Evolutionary conservation across 768 basidiomycete genomes (phyloP), one percentile per base, ranked within the genome.

Genomic region (Kwoniella sp.): DNA sequence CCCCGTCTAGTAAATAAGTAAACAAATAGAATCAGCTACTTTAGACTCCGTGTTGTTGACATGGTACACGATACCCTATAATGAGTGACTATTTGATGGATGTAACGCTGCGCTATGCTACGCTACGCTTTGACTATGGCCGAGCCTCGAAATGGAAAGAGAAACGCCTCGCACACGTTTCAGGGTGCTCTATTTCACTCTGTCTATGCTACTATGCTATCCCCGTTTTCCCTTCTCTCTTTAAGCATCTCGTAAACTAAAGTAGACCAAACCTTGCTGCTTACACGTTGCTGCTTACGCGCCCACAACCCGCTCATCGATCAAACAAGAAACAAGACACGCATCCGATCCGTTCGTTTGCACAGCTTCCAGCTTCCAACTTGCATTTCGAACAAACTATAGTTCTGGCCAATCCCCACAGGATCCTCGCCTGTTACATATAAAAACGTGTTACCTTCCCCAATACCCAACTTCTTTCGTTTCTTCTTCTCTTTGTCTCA

Each of bases 401-500:
- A 44, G 3, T 44, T 44, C 40, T n/a, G 40, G 40, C 40, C 10
- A 10, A 44, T 10, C 40, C 40, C 17, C 40, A n/a, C 33, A 33
- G 33, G 13, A 13, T 6, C 33, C 33, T 33, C 13, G 33, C 33
- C 33, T 13, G 17, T 9, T 44, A 9, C 40, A 44, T 44, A 44
- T 44, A 10, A 9, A 44, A 33, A 33, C 33, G 33, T 33, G 33
- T 44, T 3, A 44, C 7, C 40, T 4, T 9, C 17, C 40, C 40
- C 40, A 44, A 19, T 19, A 3, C 40, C 33, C 6, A 49, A 44
- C 37, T 54, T 55, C 50, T 52, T 29, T 40, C 40, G 53, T 33
- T 37, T 62, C 50, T 44, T 40, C 25, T 54, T 55, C 27, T 62
- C 60, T 37, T 62, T 62, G 8, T 44, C 40, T 44, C 40, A 44